phyloP scores from a whole-genome alignment of 1,284 basidiomycete species.

The Ustilago esculenta region DNA sequence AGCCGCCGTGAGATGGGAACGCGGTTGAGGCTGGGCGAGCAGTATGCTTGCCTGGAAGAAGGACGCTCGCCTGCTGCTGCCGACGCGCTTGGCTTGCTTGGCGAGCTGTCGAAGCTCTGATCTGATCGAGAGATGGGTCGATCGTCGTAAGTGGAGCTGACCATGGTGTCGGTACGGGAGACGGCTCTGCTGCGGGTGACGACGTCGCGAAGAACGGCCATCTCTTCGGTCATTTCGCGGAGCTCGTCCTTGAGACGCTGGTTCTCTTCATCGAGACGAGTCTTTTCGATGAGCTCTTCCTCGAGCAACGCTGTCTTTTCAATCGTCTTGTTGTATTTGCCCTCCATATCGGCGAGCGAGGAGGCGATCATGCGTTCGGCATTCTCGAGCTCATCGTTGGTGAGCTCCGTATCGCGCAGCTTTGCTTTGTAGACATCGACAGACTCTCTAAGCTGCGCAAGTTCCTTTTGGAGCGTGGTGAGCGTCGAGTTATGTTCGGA shows the following conservation, averaged over 20 bases:
- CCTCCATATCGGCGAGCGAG: constrained; percentile 88
- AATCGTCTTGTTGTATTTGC: constrained; percentile 86
- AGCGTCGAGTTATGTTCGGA: constrained; percentile 59
- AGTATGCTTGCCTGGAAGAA: constrained; percentile 22
- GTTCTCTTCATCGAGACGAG: constrained; percentile 86
- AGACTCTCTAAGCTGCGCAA: constrained; percentile 51
- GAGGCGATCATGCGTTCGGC: constrained; percentile 78
- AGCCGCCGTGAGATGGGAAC: constrained; percentile 33
- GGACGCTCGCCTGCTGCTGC: constrained; percentile 17
- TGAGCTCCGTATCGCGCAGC: constrained; percentile 64
- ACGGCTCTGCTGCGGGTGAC: constrained; percentile 18
- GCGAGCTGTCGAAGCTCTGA: constrained; percentile 39
- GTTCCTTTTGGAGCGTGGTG: constrained; percentile 56
- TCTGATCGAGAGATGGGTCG: constrained; percentile 11
- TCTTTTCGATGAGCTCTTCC: constrained; percentile 92
- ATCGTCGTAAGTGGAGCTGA: constrained; percentile 37
- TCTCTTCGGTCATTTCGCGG: constrained; percentile 85
- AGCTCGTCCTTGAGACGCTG: constrained; percentile 93
- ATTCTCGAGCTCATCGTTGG: constrained; percentile 66
- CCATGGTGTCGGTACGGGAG: constrained; percentile 22
- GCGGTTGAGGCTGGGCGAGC: constrained; percentile 38
- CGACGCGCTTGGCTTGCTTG: constrained; percentile 14
- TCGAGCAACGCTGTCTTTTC: constrained; percentile 97
- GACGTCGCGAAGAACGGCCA: constrained; percentile 80
- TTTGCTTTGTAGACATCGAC: constrained; percentile 63